phyloP scores from a whole-genome alignment of 345 rosid species.

The Gossypium sturtianum region DNA sequence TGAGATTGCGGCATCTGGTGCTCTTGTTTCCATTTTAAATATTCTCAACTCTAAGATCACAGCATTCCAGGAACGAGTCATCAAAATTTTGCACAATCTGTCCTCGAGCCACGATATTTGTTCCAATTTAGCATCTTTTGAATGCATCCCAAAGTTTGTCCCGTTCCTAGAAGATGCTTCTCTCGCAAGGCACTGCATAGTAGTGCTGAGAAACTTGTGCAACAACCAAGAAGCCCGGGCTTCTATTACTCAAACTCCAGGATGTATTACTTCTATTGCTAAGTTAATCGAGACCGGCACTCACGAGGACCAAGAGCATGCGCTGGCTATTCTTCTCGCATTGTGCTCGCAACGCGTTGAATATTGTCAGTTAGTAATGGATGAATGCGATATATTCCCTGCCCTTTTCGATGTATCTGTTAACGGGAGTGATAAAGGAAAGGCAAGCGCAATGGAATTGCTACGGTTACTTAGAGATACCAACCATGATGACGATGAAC shows the following conservation, averaged over 20 bases:
- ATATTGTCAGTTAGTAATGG: constrained; percentile 60
- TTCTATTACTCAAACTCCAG: constrained; percentile 47
- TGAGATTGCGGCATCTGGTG: constrained; percentile 44
- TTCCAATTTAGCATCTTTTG: constrained; percentile 33
- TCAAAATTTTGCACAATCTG: constrained; percentile 49
- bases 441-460: constrained; percentile 52
- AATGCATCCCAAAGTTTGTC: constrained; percentile 50
- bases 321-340: constrained; percentile 34
- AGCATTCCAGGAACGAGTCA: constrained; percentile 42
- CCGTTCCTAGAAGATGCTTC: constrained; percentile 35
- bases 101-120: constrained; percentile 47
- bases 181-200: constrained; percentile 39
- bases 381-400: constrained; percentile 50
- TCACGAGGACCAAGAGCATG: constrained; percentile 62
- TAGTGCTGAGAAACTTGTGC: constrained; percentile 48
- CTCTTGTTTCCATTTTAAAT: constrained; percentile 41
- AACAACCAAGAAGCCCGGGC: constrained; percentile 43
- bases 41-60: constrained; percentile 35
- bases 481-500: constrained; percentile 10
- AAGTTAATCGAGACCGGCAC: constrained; percentile 52
- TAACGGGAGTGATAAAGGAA: constrained; percentile 62
- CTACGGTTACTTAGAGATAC: constrained; percentile 58
- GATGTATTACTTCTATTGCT: constrained; percentile 55
- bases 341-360: constrained; percentile 32
- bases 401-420: constrained; percentile 38